These are phyloP conservation scores for Cantharellus cinnabarinus DNA, from an alignment of 768 basidiomycete genomes.

Conservation along the genomic window DNA sequence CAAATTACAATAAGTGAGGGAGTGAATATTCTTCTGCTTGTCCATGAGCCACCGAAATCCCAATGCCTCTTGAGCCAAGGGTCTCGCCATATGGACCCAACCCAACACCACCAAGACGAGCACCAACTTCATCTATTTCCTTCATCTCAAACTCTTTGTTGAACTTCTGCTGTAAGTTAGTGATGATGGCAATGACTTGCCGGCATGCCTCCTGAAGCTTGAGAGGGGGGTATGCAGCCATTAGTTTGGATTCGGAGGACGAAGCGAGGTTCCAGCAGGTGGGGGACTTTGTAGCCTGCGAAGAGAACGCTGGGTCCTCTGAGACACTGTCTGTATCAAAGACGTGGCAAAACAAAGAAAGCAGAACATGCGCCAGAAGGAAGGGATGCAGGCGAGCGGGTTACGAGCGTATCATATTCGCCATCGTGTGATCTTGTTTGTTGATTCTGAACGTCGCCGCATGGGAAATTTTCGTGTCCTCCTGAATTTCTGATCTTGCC, in stretches of 20 bases:
- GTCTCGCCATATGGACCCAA: constrained; percentile 5
- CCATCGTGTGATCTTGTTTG: constrained; percentile 95
- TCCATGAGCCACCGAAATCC: not conserved
- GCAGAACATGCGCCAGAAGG: constrained; percentile 15
- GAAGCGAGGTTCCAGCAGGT: constrained; percentile 87
- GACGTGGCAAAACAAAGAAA: not conserved
- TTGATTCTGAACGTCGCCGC: constrained; percentile 86
- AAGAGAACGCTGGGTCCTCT: constrained; percentile 76
- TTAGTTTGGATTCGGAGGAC: constrained; percentile 92
- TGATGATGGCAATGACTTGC: constrained; percentile 47
- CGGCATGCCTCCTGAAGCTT: constrained; percentile 68
- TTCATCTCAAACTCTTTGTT: constrained; percentile 15
- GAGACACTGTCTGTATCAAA: constrained; percentile 59
- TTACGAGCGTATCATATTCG: constrained; percentile 50
- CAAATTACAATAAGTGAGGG: not conserved
- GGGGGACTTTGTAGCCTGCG: constrained; percentile 95
- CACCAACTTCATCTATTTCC: constrained; percentile 5
- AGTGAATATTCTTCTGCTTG: not conserved
- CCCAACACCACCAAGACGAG: not conserved
- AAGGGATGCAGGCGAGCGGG: constrained; percentile 35
- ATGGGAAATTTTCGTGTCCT: constrained; percentile 96
- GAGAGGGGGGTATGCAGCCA: constrained; percentile 62
- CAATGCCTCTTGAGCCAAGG: not conserved
- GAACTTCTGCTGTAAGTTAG: constrained; percentile 18
- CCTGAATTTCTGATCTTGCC: constrained; percentile 63